Percentiles rank a stretch among this genome's conserved stretches.
phyloP scores from a whole-genome alignment of 108 stramenopile species.

The Fragilariopsis cylindrus region DNA sequence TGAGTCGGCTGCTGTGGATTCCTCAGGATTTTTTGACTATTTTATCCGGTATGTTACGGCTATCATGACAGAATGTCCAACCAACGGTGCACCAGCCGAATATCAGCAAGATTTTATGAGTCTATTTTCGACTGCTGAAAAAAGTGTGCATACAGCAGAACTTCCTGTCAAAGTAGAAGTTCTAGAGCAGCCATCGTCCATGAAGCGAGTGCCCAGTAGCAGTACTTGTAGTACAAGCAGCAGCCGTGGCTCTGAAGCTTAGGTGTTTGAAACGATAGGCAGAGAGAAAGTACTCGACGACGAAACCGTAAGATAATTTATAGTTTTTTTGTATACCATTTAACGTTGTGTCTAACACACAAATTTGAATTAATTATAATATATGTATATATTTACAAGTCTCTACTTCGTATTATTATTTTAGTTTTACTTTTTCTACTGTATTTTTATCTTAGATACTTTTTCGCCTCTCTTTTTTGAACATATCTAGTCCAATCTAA shows the following conservation, averaged over 20 bases:
- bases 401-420: too few species aligned
- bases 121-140: background rate
- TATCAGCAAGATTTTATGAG: conserved; percentile 9
- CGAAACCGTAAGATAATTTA: too few species aligned
- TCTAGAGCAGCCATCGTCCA: background rate
- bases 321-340: too few species aligned
- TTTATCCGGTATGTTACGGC: conserved; percentile 7
- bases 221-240: background rate
- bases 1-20: background rate
- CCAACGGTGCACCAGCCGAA: background rate
- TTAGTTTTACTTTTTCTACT: too few species aligned
- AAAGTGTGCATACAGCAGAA: background rate
- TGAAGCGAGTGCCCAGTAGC: background rate
- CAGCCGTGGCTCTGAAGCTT: background rate
- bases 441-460: too few species aligned
- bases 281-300: too few species aligned
- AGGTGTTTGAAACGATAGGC: background rate
- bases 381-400: too few species aligned
- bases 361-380: too few species aligned
- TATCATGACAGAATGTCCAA: conserved; percentile 12
- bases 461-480: too few species aligned
- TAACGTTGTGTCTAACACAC: too few species aligned
- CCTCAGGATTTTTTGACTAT: conserved; percentile 18
- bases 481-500: too few species aligned
- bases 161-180: background rate